Evolutionary conservation across 768 basidiomycete genomes (phyloP).

Genomic region (Boletales sp.): DNA sequence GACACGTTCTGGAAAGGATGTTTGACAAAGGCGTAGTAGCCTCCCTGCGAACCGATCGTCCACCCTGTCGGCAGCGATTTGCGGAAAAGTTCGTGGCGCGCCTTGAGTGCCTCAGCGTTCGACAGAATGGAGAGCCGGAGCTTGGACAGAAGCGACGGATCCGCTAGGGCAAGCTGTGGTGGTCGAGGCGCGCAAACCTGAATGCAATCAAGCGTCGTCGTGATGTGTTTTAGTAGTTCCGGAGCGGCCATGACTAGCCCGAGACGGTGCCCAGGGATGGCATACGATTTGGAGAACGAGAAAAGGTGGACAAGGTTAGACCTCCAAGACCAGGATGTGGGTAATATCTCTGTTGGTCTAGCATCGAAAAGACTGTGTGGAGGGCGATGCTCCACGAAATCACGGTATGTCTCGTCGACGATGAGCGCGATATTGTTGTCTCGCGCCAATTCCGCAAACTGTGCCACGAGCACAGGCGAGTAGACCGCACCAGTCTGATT

Average conservation of each 20-base stretch:
- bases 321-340: conserved; percentile 48
- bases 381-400: conserved; percentile 55
- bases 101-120: conserved; percentile 46
- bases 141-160: conserved; percentile 45
- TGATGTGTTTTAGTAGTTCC: conserved; percentile 42
- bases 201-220: conserved; percentile 69
- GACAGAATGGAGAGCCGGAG: conserved; percentile 51
- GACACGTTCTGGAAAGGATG: conserved; percentile 52
- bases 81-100: conserved; percentile 57
- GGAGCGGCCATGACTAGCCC: conserved; percentile 68
- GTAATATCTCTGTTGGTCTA: background rate
- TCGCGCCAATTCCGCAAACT: conserved; percentile 59
- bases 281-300: conserved; percentile 80
- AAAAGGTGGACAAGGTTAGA: conserved; percentile 63
- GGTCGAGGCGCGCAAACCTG: conserved; percentile 79
- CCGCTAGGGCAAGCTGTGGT: conserved; percentile 62
- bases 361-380: conserved; percentile 57
- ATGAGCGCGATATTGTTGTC: conserved; percentile 59
- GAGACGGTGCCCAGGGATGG: conserved; percentile 78
- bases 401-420: conserved; percentile 88
- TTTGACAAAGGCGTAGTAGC: conserved; percentile 75
- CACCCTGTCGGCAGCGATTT: conserved; percentile 48
- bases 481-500: conserved; percentile 68
- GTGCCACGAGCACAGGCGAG: conserved; percentile 47
- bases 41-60: conserved; percentile 63